Conservation (phyloP, 2,329 filamentous ascomycete genomes). For the Neofusicoccum sp. region DNA sequence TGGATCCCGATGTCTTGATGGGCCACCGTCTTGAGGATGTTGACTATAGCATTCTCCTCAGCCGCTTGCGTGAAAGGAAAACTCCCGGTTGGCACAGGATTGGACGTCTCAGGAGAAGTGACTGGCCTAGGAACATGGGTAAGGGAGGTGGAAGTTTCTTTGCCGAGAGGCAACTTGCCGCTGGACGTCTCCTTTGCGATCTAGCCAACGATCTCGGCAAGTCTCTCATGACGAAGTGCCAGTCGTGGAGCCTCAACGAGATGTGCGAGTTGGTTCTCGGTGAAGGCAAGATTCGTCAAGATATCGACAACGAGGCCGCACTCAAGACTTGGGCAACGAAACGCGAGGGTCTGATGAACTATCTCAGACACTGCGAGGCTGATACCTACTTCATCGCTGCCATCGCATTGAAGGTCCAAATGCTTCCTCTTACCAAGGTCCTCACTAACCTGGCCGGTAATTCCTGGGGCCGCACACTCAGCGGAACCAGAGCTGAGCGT, state of each 20-base stretch:
- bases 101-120: slow-evolving; percentile 74
- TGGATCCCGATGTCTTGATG: slow-evolving; percentile 89
- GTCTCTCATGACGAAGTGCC: slow-evolving; percentile 94
- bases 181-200: slow-evolving; percentile 88
- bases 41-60: slow-evolving; percentile 88
- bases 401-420: slow-evolving; percentile 81
- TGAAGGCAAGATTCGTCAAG: slow-evolving; percentile 68
- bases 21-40: slow-evolving; percentile 97
- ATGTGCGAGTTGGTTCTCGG: slow-evolving; percentile 92
- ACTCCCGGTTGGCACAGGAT: slow-evolving; percentile 93
- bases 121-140: slow-evolving; percentile 85
- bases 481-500: slow-evolving; percentile 91
- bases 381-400: slow-evolving; percentile 97
- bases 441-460: slow-evolving; percentile 96
- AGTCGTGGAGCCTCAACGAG: slow-evolving; percentile 96
- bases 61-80: slow-evolving; percentile 82
- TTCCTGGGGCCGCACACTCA: slow-evolving; percentile 94
- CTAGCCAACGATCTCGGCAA: slow-evolving; percentile 95
- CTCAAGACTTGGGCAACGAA: slow-evolving; percentile 83
- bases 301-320: slow-evolving; percentile 84
- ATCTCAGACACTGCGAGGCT: slow-evolving; percentile 87
- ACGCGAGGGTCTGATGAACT: slow-evolving; percentile 85
- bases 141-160: slow-evolving; percentile 89
- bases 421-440: slow-evolving; percentile 90
- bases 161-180: slow-evolving; percentile 83